Evolutionary conservation across 176 grass and related monocot genomes (phyloP).

Genomic region (Juncus effusus): DNA sequence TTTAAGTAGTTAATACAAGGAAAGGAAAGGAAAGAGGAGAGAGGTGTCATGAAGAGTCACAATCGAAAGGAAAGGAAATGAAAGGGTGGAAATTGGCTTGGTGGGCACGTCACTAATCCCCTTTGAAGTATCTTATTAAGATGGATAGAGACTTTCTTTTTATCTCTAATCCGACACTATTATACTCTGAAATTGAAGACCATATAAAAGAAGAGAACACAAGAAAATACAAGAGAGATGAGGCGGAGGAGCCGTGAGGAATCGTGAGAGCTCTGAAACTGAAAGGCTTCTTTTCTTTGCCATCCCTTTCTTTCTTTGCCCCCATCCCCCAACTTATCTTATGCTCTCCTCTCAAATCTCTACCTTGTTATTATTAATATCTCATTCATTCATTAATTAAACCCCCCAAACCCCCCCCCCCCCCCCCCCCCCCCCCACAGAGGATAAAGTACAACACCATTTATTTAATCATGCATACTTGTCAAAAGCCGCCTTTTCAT

Average conservation of each 20-base stretch:
- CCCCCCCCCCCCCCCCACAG: neutral
- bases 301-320: constrained; percentile 27
- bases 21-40: neutral
- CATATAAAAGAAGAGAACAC: neutral
- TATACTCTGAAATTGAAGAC: neutral
- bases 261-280: constrained; percentile 31
- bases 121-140: neutral
- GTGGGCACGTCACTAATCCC: constrained; percentile 33
- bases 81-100: constrained; percentile 21
- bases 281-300: constrained; percentile 20
- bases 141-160: constrained; percentile 34
- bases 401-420: neutral
- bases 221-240: neutral
- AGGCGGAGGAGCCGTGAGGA: constrained; percentile 35
- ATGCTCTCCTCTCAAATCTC: constrained; percentile 1
- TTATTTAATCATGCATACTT: neutral
- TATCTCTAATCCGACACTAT: constrained; percentile 2
- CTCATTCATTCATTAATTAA: constrained; percentile 27
- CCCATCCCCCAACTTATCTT: constrained; percentile 19
- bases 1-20: no score
- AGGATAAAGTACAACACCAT: constrained; percentile 23
- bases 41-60: constrained; percentile 14
- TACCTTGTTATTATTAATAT: constrained; percentile 6
- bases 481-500: constrained; percentile 3
- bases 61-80: neutral